Conservation (phyloP, 2,329 filamentous ascomycete genomes). For the Pezicula neosporulosa region DNA sequence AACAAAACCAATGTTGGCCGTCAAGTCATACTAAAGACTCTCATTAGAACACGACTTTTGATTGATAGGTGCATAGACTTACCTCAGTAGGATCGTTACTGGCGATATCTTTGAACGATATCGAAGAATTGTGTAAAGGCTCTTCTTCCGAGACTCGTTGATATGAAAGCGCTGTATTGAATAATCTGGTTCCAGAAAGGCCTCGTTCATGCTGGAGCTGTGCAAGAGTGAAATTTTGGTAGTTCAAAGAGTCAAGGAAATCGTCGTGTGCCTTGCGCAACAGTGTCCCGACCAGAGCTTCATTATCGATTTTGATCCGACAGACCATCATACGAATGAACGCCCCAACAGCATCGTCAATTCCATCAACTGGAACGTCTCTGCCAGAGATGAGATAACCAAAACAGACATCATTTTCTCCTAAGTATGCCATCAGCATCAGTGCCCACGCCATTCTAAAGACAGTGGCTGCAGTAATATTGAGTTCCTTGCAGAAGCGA, state of each 20-base stretch:
- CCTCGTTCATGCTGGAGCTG: constrained; percentile 30
- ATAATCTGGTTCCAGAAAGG: constrained; percentile 11
- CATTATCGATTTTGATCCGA: constrained; percentile 15
- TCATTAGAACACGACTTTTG: too few species aligned
- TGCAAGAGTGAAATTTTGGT: constrained; percentile 38
- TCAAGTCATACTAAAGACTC: constrained; percentile 4
- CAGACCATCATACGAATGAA: constrained; percentile 38
- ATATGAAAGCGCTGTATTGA: constrained; percentile 21
- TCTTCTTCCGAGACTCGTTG: too few species aligned
- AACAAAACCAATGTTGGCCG: background rate
- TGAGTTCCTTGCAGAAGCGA: constrained; percentile 32
- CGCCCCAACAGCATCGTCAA: constrained; percentile 42
- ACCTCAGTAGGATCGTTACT: constrained; percentile 3
- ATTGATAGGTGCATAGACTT: background rate
- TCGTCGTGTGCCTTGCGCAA: constrained; percentile 25
- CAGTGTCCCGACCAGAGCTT: constrained; percentile 22
- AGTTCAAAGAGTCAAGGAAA: constrained; percentile 29
- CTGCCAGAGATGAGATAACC: constrained; percentile 36
- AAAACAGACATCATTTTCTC: constrained; percentile 34
- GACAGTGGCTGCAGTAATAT: constrained; percentile 33
- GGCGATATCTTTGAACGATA: background rate
- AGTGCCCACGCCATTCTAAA: constrained; percentile 35
- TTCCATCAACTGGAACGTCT: constrained; percentile 40
- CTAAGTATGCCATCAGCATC: constrained; percentile 33
- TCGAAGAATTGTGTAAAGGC: background rate